These are phyloP conservation scores for Yamadazyma sp. DNA, from an alignment of 1,139 yeast genomes.

Conservation along the genomic window DNA sequence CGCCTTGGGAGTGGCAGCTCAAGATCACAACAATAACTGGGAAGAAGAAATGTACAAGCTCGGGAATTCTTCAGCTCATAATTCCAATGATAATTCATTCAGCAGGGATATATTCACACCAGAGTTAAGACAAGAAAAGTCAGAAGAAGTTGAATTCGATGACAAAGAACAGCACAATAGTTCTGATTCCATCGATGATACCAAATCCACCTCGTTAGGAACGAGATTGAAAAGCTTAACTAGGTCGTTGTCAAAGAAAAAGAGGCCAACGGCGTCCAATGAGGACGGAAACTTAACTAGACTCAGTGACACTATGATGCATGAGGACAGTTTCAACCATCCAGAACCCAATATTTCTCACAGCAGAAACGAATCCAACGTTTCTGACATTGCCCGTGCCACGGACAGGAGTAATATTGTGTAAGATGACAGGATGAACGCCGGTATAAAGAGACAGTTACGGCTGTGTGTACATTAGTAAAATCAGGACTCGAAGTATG, in stretches of 20 bases:
- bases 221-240: constrained; percentile 21
- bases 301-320: constrained; percentile 32
- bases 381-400: constrained; percentile 29
- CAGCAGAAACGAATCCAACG: constrained; percentile 28
- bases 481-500: not conserved
- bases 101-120: constrained; percentile 26
- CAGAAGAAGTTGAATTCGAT: constrained; percentile 11
- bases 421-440: constrained; percentile 7
- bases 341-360: constrained; percentile 19
- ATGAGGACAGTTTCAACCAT: constrained; percentile 14
- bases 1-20: constrained; percentile 69
- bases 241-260: constrained; percentile 26
- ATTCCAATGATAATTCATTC: constrained; percentile 12
- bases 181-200: constrained; percentile 14
- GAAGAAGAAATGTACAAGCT: constrained; percentile 60
- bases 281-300: constrained; percentile 24
- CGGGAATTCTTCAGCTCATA: constrained; percentile 31
- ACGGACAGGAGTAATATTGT: constrained; percentile 32
- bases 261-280: constrained; percentile 10
- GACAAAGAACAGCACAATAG: constrained; percentile 12
- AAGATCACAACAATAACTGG: constrained; percentile 71
- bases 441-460: not conserved
- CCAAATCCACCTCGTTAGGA: constrained; percentile 19
- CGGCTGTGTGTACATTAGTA: constrained; percentile 1
- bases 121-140: constrained; percentile 20